These are phyloP conservation scores for Luvunga scandens DNA, from an alignment of 345 rosid genomes.

Conservation along the genomic window DNA sequence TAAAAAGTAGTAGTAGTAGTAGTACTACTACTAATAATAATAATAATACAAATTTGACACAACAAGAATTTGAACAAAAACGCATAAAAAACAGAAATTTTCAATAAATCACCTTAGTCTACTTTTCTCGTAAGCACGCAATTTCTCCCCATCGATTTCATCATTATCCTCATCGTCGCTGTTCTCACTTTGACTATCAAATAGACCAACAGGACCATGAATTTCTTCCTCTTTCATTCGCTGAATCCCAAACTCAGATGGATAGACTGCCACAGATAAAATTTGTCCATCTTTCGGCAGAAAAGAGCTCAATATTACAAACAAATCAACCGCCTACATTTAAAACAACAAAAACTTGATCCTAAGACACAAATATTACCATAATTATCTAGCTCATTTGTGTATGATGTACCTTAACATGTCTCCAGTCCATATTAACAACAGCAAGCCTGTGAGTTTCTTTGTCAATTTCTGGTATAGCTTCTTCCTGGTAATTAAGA, in stretches of 20 bases:
- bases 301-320: slow-evolving; percentile 68
- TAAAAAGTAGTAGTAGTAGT: not conserved
- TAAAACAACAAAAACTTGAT: slow-evolving; percentile 8
- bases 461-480: slow-evolving; percentile 49
- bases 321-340: slow-evolving; percentile 80
- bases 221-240: slow-evolving; percentile 93
- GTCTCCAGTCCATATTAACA: slow-evolving; percentile 91
- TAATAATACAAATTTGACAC: no score
- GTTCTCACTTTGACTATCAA: slow-evolving; percentile 45
- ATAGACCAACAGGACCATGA: slow-evolving; percentile 82
- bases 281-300: slow-evolving; percentile 79
- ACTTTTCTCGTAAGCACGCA: slow-evolving; percentile 80
- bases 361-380: not conserved
- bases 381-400: not conserved
- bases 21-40: not conserved
- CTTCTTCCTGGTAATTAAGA: slow-evolving; percentile 52
- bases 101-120: slow-evolving; percentile 57
- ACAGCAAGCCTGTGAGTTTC: slow-evolving; percentile 80
- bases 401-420: slow-evolving; percentile 58
- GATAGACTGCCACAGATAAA: slow-evolving; percentile 75
- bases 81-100: not conserved
- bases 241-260: slow-evolving; percentile 85
- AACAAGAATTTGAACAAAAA: not conserved
- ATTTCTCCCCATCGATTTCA: slow-evolving; percentile 55
- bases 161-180: slow-evolving; percentile 37